A percentile compares a stretch with the other conserved stretches of the same genome.
Evolutionary conservation across 1,139 yeast genomes (phyloP).

Genomic region (Trichomonascaceae sp.): DNA sequence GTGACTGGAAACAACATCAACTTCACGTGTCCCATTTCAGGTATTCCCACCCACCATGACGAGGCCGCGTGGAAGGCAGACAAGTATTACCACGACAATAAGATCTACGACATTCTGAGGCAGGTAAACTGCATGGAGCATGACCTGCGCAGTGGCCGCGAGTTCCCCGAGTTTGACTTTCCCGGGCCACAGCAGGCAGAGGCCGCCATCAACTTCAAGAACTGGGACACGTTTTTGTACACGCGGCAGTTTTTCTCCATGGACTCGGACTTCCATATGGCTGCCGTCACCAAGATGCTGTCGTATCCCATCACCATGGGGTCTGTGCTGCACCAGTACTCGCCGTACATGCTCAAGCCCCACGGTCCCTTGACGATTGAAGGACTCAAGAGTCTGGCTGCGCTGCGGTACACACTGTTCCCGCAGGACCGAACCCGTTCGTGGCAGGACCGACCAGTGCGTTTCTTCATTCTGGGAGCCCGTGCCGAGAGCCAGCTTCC

Average conservation of each 20-base stretch:
- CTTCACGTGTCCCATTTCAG: slow-evolving; percentile 84
- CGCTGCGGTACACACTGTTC: slow-evolving; percentile 76
- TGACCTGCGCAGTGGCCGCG: slow-evolving; percentile 85
- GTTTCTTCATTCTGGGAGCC: slow-evolving; percentile 83
- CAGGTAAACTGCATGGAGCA: slow-evolving; percentile 90
- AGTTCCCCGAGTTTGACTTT: slow-evolving; percentile 88
- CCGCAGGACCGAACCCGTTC: slow-evolving; percentile 45
- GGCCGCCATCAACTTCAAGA: slow-evolving; percentile 60
- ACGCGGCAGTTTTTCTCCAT: slow-evolving; percentile 88
- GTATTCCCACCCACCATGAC: slow-evolving; percentile 92
- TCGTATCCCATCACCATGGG: slow-evolving; percentile 89
- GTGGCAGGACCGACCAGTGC: slow-evolving; percentile 76
- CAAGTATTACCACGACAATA: slow-evolving; percentile 50
- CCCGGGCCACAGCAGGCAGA: slow-evolving; percentile 74
- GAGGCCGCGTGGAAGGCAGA: slow-evolving; percentile 83
- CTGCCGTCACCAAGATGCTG: slow-evolving; percentile 88
- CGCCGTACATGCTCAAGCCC: slow-evolving; percentile 72
- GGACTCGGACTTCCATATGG: slow-evolving; percentile 94
- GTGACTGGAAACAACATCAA: slow-evolving; percentile 70
- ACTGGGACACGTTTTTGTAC: slow-evolving; percentile 89
- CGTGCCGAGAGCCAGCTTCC: slow-evolving; percentile 91
- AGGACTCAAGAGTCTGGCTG: slow-evolving; percentile 86
- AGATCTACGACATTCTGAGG: slow-evolving; percentile 59
- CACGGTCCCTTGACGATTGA: slow-evolving; percentile 83
- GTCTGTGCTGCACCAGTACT: slow-evolving; percentile 64